Evolutionary conservation across 345 rosid species (phyloP).

Genomic region (Rhodomyrtus tomentosa): DNA sequence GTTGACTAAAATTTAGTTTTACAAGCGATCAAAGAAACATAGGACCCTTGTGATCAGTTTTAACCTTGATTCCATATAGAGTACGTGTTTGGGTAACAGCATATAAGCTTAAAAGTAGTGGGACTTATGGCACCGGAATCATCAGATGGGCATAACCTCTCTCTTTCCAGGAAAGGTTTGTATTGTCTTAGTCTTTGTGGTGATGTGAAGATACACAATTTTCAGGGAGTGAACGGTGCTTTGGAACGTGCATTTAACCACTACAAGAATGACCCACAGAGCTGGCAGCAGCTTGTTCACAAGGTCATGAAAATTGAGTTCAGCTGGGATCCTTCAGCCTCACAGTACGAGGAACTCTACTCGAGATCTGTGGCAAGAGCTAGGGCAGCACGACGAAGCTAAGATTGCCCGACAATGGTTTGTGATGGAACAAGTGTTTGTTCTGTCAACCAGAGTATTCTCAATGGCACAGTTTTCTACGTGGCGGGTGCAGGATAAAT

Average conservation of each 20-base stretch:
- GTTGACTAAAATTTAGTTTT: background rate
- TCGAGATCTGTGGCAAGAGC: conserved; percentile 59
- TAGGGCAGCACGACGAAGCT: conserved; percentile 17
- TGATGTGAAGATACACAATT: background rate
- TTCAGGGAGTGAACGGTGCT: conserved; percentile 54
- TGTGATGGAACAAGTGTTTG: background rate
- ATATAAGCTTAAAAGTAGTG: background rate
- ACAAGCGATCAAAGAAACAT: background rate
- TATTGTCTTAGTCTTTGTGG: background rate
- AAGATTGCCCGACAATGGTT: background rate
- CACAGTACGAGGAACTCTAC: conserved; percentile 81
- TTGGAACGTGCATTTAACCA: conserved; percentile 63
- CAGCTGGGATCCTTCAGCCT: conserved; percentile 80
- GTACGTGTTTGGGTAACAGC: background rate
- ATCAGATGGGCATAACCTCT: background rate
- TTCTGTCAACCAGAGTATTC: background rate
- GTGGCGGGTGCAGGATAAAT: background rate
- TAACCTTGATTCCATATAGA: background rate
- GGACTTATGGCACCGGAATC: background rate
- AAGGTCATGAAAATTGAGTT: conserved; percentile 80
- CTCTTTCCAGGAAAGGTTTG: background rate
- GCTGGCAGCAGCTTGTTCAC: conserved; percentile 56
- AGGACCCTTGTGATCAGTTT: background rate
- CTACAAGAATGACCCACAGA: conserved; percentile 32
- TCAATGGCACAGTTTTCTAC: background rate